Evolutionary conservation across 768 basidiomycete species (phyloP).

Genomic region (Piloderma croceum): DNA sequence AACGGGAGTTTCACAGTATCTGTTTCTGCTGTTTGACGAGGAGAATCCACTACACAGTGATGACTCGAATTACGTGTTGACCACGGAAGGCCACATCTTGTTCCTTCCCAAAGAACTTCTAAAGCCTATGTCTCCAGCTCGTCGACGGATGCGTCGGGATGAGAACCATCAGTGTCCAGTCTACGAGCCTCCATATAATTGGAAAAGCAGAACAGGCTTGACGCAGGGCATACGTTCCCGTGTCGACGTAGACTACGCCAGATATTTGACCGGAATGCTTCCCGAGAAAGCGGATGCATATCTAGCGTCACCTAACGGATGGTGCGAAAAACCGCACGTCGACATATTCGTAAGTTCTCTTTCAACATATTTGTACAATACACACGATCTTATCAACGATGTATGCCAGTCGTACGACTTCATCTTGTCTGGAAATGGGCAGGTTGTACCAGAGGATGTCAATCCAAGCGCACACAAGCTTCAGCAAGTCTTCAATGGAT

Average conservation of each 20-base stretch:
- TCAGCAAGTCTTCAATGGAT: slow-evolving; percentile 57
- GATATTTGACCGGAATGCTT: slow-evolving; percentile 55
- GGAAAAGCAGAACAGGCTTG: slow-evolving; percentile 40
- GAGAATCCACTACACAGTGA: slow-evolving; percentile 66
- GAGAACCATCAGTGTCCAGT: slow-evolving; percentile 71
- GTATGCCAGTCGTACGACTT: slow-evolving; percentile 71
- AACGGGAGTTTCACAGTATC: slow-evolving; percentile 51
- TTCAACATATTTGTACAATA: slow-evolving; percentile 1
- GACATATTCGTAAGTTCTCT: slow-evolving; percentile 57
- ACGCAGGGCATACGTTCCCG: slow-evolving; percentile 65
- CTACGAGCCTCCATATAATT: slow-evolving; percentile 44
- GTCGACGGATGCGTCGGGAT: slow-evolving; percentile 54
- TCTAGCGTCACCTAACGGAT: slow-evolving; percentile 65
- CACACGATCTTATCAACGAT: slow-evolving; percentile 3
- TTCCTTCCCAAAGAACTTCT: slow-evolving; percentile 52
- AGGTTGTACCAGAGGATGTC: slow-evolving; percentile 55
- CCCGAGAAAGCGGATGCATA: slow-evolving; percentile 45
- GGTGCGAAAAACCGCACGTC: slow-evolving; percentile 66
- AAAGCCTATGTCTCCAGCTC: slow-evolving; percentile 50
- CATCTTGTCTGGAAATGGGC: slow-evolving; percentile 60
- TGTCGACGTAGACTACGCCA: slow-evolving; percentile 75
- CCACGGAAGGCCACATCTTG: slow-evolving; percentile 92
- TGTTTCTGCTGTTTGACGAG: slow-evolving; percentile 90
- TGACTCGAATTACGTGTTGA: slow-evolving; percentile 85
- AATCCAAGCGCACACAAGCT: slow-evolving; percentile 67